These are phyloP conservation scores for Oxyria digyna DNA, from an alignment of 148 eudicot species.

Conservation along the genomic window DNA sequence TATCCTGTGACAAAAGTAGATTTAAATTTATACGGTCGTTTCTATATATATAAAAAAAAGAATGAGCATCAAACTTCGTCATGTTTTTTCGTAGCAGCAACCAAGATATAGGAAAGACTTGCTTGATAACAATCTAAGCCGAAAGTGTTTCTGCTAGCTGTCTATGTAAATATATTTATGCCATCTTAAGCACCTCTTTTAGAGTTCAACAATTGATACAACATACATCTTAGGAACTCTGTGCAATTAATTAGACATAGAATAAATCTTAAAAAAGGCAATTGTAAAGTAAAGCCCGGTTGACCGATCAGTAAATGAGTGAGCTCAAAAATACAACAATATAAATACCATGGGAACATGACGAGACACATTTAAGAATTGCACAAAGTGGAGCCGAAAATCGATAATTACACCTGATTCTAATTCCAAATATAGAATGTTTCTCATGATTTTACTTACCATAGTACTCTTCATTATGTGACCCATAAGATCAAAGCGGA, in stretches of 20 bases:
- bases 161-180: not conserved
- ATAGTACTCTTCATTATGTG: conserved; percentile 89
- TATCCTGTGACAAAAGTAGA: conserved; percentile 36
- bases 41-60: not conserved
- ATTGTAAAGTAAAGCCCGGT: too few relatives aligned
- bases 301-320: too few relatives aligned
- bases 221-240: too few relatives aligned
- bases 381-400: too few relatives aligned
- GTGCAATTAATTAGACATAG: too few relatives aligned
- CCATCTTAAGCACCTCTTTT: conserved; percentile 34
- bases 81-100: not conserved
- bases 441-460: conserved; percentile 67
- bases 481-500: conserved; percentile 98
- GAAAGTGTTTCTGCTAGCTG: not conserved
- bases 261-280: too few relatives aligned
- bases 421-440: too few relatives aligned
- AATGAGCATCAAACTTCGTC: not conserved
- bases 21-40: not conserved
- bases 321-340: too few relatives aligned
- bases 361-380: too few relatives aligned
- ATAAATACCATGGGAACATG: too few relatives aligned
- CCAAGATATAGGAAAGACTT: not conserved
- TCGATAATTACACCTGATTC: too few relatives aligned
- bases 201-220: too few relatives aligned
- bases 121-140: not conserved